phyloP scores from a whole-genome alignment of 2,329 filamentous ascomycete genomes.

The Colletotrichum sp. region DNA sequence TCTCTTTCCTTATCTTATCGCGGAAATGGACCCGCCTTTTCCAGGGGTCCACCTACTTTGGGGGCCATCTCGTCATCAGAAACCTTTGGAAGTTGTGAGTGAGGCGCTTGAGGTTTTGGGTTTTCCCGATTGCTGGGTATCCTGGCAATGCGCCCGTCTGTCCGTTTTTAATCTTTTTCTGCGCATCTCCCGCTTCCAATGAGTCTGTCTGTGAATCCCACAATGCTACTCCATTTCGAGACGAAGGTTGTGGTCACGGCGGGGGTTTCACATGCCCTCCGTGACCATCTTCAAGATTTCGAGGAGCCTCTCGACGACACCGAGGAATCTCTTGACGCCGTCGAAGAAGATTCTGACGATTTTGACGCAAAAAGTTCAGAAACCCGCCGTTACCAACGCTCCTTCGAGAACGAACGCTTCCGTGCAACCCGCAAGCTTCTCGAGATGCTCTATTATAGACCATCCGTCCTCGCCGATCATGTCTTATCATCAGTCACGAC shows the following conservation, averaged over 20 bases:
- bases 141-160: not conserved
- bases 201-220: not conserved
- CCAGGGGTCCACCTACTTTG: not conserved
- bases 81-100: not conserved
- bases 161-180: no score
- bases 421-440: not conserved
- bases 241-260: not conserved
- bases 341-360: no score
- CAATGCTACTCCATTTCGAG: not conserved
- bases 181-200: not conserved
- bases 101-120: not conserved
- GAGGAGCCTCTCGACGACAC: no score
- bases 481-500: not conserved
- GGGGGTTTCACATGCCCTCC: not conserved
- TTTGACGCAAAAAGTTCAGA: no score
- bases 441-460: fast-evolving
- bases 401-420: not conserved
- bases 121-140: no score
- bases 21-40: not conserved
- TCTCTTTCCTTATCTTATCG: not conserved
- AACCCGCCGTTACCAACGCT: fast-evolving
- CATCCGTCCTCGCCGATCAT: not conserved
- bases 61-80: not conserved
- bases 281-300: no score
- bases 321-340: no score